Base-by-base conservation (phyloP, 345 rosid genomes). In the Ceriops zippeliana region DNA sequence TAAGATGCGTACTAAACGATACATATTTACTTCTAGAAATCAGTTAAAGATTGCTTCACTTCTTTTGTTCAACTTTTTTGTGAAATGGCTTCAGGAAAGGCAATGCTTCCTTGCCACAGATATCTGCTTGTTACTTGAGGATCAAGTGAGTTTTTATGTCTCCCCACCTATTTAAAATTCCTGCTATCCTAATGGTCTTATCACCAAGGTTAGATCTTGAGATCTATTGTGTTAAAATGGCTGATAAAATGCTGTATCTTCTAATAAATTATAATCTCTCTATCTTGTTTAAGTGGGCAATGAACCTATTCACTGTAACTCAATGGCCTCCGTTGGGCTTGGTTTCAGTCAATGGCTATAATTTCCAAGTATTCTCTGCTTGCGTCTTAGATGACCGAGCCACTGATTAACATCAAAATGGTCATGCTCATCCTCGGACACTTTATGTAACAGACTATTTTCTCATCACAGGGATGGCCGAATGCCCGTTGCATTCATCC, bases 101-200 rank as follows among this genome's bases (percentile, higher is more conserved):
- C 68, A 79, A 85, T 70, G 69, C 81, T 53, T 73, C 92, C 42
- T 82, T 95, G 83, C 98, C 98, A 38, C 99, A 92, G 83, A 85
- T 95, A 78, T 81, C 93, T 68, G 72, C 93, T 19, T 76, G 81
- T 74, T 92, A 86, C 85, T 58, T 95, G 78, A 86, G 99, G 82
- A 81, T 93, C 74, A 85, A 81, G 96, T 93, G 73, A 72, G 92
- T 86, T 65, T 61, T 68, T 60, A 65, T 31, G 9, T 59, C 31
- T 62, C 49, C n/a, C 34, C 7, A 63, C 70, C 57, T 60, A 17
- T 47, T 32, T 53, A 32, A 51, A 22, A 49, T 37, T 31, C 52
- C 30, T 56, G 30, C 17, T 10, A 56, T 56, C 28, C 15, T 15
- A 16, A 56, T 24, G 28, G 30, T 22, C 17, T 56, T 22, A 24